Evolutionary conservation across 257 asterid species (phyloP), one percentile per base, ranked within the genome.

Genomic region (Plantago elongata): DNA sequence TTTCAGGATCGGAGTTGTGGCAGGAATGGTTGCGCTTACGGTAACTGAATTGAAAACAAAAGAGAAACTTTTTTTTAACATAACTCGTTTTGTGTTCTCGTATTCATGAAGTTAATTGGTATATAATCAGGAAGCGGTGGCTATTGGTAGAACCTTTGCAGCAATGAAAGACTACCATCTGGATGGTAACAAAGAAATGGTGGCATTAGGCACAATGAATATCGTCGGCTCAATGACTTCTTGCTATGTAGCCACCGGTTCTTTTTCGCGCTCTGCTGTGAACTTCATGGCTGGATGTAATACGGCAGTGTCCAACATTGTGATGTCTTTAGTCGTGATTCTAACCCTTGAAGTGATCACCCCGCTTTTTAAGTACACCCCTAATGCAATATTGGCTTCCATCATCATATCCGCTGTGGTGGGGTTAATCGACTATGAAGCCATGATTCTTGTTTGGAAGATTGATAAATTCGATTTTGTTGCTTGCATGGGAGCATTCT

Each of bases 171-270:
- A 84, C 69, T 87, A 87, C 61, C 88, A 82, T 45, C 43, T 87
- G 65, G 93, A 84, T 63, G 95, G 93, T 5, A 84, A 87, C 84
- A 80, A 76, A 51, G 95, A 87, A 78, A 87, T 87, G 95, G 78
- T 87, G 7, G 93, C 93, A 55, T 67, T 87, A 62, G 95, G 95
- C 59, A 45, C 90, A 15, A 87, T 84, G 95, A 87, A 87, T 50
- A 18, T 87, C 43, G 34, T 82, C 37, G 95, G 95, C 45, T 87
- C 95, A 13, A 69, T 87, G 83, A 75, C 90, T 34, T 87, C 95
- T 42, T 87, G 90, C 55, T 87, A 80, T 37, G 83, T 82, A 5
- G 86, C 93, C 34, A 87, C 66, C 74, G 83, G 84, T 11, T 75
- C 81, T 5, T 75, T 78, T 69, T 75, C 81, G 17, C 74, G 84